Percentiles rank a stretch among this genome's conserved stretches.
phyloP scores from a whole-genome alignment of 169 alveolate species.

The Plasmodium fragile region DNA sequence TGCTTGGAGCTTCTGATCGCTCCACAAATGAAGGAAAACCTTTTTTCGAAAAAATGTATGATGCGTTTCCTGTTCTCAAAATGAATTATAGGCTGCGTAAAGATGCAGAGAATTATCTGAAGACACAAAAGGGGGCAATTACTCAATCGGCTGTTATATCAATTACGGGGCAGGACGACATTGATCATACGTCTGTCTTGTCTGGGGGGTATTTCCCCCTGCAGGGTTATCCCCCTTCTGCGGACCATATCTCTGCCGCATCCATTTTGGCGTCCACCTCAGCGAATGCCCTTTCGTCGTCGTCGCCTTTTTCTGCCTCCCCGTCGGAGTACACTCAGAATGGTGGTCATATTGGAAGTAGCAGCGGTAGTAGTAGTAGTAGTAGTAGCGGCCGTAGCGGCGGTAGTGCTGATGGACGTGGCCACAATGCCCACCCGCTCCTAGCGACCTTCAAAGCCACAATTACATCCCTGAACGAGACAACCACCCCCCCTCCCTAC shows the following conservation, averaged over 20 bases:
- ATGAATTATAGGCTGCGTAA: slow-evolving; percentile 18
- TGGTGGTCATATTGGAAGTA: background rate
- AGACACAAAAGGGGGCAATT: background rate
- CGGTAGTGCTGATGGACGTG: background rate
- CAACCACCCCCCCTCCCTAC: background rate
- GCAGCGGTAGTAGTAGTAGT: background rate
- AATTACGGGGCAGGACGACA: background rate
- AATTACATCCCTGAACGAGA: background rate
- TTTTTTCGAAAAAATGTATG: slow-evolving; percentile 75
- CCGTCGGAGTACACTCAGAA: background rate
- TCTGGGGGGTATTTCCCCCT: background rate
- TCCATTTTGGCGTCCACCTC: background rate
- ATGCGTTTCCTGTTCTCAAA: slow-evolving; percentile 66
- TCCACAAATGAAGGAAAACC: slow-evolving; percentile 62
- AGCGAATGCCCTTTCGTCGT: background rate
- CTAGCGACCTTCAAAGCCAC: background rate
- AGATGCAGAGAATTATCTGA: slow-evolving; percentile 24
- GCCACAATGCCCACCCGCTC: background rate
- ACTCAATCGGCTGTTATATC: background rate
- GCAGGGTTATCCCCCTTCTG: background rate
- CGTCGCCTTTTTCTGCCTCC: background rate
- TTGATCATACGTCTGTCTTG: background rate
- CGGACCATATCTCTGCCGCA: background rate
- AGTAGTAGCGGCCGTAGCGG: background rate
- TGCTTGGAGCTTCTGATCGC: slow-evolving; percentile 49